Evolutionary conservation across 2,329 filamentous ascomycete species (phyloP), one percentile per base, ranked within the genome.

Genomic region (Sclerotinia minor): DNA sequence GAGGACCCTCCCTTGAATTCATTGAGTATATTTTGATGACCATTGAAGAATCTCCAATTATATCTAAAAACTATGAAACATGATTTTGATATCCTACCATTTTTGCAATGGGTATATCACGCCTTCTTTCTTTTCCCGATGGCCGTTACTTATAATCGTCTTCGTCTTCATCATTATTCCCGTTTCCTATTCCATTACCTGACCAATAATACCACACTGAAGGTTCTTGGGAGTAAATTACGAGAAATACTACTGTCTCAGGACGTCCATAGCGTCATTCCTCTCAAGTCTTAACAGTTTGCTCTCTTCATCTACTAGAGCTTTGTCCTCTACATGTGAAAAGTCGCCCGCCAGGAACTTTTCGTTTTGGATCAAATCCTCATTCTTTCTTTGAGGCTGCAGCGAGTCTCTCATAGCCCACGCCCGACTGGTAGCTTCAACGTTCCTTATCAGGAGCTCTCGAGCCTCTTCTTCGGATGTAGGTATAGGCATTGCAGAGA

Each of bases 271-370:
- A 21, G 67, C 64, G 32, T 67, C 53, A 55, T 77, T 76, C 54
- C 73, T 73, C 65, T 77, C 76, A 53, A 74, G 73, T 57, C 72
- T 64, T 13, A 78, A 69, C 68, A 75, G 72, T 67, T 78, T 78
- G 64, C 80, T 79, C 49, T 79, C 77, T 0, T 78, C 78, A 0
- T 74, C 73, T 1, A 78, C 73, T 13, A 81, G 73, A 21, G 76
- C 79, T 72, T 82, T 83, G 19, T 79, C 79, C 67, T 82, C 80
- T 0, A 78, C 67, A 32, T 79, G 77, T 0, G 75, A 74, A 0
- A 77, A 72, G 54, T 82, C 81, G 0, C 76, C 76, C 0, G 74
- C 69, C 0, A 78, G 74, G 50, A 81, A 82, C 67, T 83, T 83
- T 57, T 83, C 80, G 5, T 78, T 78, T 15, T 74, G 68, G 0